Conservation (phyloP, 495 filamentous ascomycete genomes). For the Xanthoparmelia taractica region DNA sequence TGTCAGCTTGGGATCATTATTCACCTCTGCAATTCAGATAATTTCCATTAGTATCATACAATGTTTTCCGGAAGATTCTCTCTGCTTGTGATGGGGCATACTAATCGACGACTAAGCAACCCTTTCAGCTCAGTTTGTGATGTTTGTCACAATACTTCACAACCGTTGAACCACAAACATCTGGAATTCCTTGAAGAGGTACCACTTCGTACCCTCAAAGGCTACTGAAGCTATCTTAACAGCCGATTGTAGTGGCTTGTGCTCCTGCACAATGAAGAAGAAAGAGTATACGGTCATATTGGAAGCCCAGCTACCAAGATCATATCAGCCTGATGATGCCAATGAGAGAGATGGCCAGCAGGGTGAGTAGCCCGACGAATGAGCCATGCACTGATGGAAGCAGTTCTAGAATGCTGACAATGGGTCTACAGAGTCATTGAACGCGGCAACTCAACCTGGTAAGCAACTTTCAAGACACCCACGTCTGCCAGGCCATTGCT, state of each 20-base stretch:
- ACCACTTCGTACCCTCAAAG: not conserved
- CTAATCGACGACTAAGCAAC: not conserved
- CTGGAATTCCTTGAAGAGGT: not conserved
- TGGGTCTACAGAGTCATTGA: not conserved
- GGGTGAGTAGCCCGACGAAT: not conserved
- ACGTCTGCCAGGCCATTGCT: not conserved
- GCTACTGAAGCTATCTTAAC: not conserved
- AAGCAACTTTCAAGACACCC: not conserved
- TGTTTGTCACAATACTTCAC: not conserved
- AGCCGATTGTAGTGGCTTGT: not conserved
- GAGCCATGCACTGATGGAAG: not conserved
- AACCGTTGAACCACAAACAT: not conserved
- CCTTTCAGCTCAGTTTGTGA: not conserved
- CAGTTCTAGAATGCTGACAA: not conserved
- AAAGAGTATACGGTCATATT: not conserved
- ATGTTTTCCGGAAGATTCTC: not conserved
- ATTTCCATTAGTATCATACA: not conserved
- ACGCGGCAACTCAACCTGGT: not conserved
- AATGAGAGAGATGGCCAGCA: not conserved
- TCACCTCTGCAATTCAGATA: not conserved
- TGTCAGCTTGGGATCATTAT: not conserved
- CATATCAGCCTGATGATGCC: not conserved
- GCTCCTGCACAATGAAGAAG: not conserved
- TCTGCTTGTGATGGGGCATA: not conserved
- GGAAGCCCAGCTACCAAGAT: not conserved